Percentiles rank a stretch among this genome's conserved stretches.
These are phyloP conservation scores for Iris pallida DNA, from an alignment of 116 monocot species.

Conservation along the genomic window DNA sequence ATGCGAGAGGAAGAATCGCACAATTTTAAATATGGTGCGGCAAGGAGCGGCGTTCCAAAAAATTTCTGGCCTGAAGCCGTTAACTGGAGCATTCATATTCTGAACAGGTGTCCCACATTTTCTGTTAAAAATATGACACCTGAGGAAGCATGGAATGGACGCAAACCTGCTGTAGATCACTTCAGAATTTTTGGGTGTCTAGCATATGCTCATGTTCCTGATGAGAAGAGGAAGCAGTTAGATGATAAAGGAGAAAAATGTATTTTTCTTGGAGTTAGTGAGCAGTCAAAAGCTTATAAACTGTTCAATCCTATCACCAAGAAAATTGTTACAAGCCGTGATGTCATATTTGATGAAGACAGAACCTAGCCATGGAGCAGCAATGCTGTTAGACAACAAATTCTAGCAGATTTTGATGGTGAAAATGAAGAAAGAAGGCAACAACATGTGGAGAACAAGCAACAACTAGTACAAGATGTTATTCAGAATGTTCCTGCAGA, in stretches of 20 bases:
- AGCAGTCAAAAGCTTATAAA: too few species aligned
- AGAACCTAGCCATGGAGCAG: too few species aligned
- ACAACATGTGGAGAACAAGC: not conserved
- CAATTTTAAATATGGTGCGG: constrained; percentile 3
- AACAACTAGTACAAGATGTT: too few species aligned
- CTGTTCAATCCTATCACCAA: too few species aligned
- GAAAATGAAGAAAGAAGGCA: constrained; percentile 1
- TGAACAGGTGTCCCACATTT: constrained; percentile 1
- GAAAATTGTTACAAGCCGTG: too few species aligned
- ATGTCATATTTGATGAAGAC: too few species aligned
- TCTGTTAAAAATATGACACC: constrained; percentile 3
- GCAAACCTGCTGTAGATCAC: constrained; percentile 5
- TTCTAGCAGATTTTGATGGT: too few species aligned
- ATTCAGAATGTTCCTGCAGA: not conserved
- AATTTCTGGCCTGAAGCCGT: constrained; percentile 1
- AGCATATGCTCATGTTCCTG: constrained; percentile 6
- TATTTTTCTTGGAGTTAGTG: not conserved
- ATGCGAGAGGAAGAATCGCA: constrained; percentile 7
- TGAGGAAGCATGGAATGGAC: constrained; percentile 8
- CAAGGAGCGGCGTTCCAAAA: not conserved
- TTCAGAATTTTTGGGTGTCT: constrained; percentile 9
- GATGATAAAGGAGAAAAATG: constrained; percentile 9
- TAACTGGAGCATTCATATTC: constrained; percentile 3
- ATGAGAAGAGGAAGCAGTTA: constrained; percentile 5
- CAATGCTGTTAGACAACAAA: not conserved